Evolutionary conservation across 192 early-diverging fungal species (phyloP), one percentile per base, ranked within the genome.

Genomic region (Podila horticola): DNA sequence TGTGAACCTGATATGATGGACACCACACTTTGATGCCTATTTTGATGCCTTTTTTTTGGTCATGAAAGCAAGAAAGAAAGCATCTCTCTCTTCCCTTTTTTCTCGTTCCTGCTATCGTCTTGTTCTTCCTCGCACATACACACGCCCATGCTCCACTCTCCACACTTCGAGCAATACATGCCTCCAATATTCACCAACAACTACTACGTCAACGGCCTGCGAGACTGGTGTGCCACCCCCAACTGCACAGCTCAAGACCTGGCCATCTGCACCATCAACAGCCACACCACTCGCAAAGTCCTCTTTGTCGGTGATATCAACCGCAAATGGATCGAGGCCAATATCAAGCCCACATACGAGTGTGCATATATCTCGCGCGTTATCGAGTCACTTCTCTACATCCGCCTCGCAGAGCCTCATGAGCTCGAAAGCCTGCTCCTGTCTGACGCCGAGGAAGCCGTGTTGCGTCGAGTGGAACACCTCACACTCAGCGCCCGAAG

Each of bases 371-470:
- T 72, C 34, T 38, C 26, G 2, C 71, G 30, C 19, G 13, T 65
- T 33, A n/a, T 65, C 19, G 62, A 72, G 62, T 57, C 62, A 1
- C 36, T 72, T 1, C 62, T 65, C 38, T 72, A 58, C 52, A 22
- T 72, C 6, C 70, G 62, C 2, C 17, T n/a, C 62, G 41, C 8
- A 9, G 24, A 49, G 7, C 48, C 9, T 5, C 1, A 3, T 3
- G 33, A 34, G 4, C 71, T 62, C 24, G 49, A 65, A 2, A 12
- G 24, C 7, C 1, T 30, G 17, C 31, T 72, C 11, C 11, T 41
- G 6, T 22, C 30, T 17, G 17, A 69, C 19, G 67, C 57, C 11
- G 33, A 69, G 26, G 38, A 19, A 7, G 22, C 30, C 22, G 11
- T 69, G 17, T 17, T 69, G 6, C 19, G 41, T 58, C 2, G 17